Conservation (phyloP, 805 yeast genomes). For the Saccharomycopsis fibuligera region DNA sequence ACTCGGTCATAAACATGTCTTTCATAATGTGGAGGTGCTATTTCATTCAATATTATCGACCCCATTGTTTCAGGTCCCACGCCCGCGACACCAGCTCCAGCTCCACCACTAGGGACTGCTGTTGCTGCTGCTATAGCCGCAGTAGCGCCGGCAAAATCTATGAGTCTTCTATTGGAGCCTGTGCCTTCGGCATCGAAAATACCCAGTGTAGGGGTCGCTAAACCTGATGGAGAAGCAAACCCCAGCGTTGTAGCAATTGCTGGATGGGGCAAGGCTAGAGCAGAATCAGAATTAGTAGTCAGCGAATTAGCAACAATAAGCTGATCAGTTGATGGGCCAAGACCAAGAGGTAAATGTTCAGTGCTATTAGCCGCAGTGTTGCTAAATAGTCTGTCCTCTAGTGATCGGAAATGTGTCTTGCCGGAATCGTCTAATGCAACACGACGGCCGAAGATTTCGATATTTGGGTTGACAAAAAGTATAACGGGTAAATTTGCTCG, state of each 20-base stretch:
- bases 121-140: not conserved
- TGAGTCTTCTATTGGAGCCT: too few relatives aligned
- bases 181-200: too few relatives aligned
- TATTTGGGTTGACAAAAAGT: constrained; percentile 73
- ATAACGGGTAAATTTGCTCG: constrained; percentile 83
- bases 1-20: constrained; percentile 74
- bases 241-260: too few relatives aligned
- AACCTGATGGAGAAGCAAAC: too few relatives aligned
- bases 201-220: too few relatives aligned
- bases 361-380: not conserved
- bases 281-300: not conserved
- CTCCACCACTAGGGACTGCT: not conserved
- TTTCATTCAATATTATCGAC: not conserved
- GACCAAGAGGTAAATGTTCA: too few relatives aligned
- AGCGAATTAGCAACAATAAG: not conserved
- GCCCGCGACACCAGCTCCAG: too few relatives aligned
- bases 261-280: too few relatives aligned
- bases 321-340: not conserved
- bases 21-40: constrained; percentile 69
- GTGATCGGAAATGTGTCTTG: constrained; percentile 2
- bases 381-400: constrained; percentile 3
- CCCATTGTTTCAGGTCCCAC: too few relatives aligned
- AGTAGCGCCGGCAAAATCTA: not conserved
- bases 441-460: constrained; percentile 51
- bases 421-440: constrained; percentile 6